Conservation (phyloP, 2,329 filamentous ascomycete species). For the Fulvia fulva region DNA sequence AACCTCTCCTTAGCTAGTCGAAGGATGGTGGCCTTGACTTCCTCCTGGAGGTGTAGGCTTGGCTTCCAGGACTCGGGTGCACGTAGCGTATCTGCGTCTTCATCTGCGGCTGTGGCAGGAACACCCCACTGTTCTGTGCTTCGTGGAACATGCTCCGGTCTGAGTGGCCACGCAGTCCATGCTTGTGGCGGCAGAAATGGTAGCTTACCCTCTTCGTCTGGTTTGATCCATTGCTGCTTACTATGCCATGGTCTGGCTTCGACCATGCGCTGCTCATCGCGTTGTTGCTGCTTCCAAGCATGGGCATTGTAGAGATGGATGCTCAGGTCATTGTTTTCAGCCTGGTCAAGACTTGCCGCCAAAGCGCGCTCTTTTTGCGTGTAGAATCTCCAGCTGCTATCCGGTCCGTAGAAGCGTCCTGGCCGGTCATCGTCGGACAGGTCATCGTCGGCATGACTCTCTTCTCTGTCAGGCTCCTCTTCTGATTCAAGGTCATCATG, state of each 20-base stretch:
- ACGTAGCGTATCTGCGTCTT: constrained; percentile 14
- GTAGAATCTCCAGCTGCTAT: constrained; percentile 62
- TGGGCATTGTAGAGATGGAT: constrained; percentile 77
- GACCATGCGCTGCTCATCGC: constrained; percentile 8
- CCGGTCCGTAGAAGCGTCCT: constrained; percentile 69
- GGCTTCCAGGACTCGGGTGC: constrained; percentile 39
- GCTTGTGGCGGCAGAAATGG: constrained; percentile 47
- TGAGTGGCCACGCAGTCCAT: constrained; percentile 87
- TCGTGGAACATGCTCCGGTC: constrained; percentile 57
- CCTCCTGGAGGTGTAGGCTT: constrained; percentile 64
- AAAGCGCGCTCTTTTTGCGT: constrained; percentile 62
- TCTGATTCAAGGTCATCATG: background rate
- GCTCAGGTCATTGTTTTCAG: constrained; percentile 63
- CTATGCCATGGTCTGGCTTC: constrained; percentile 35
- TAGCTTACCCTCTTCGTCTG: constrained; percentile 30
- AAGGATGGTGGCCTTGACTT: constrained; percentile 63
- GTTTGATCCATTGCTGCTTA: constrained; percentile 39
- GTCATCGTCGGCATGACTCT: background rate
- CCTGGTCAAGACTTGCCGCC: constrained; percentile 58
- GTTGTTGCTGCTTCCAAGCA: constrained; percentile 56
- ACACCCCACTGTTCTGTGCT: constrained; percentile 49
- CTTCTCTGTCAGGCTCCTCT: background rate
- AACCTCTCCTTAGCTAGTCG: constrained; percentile 61
- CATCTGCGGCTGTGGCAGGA: constrained; percentile 24
- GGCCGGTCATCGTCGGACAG: constrained; percentile 22